These are phyloP conservation scores for Theobroma grandiflorum DNA, from an alignment of 441 rosid species.

Conservation along the genomic window DNA sequence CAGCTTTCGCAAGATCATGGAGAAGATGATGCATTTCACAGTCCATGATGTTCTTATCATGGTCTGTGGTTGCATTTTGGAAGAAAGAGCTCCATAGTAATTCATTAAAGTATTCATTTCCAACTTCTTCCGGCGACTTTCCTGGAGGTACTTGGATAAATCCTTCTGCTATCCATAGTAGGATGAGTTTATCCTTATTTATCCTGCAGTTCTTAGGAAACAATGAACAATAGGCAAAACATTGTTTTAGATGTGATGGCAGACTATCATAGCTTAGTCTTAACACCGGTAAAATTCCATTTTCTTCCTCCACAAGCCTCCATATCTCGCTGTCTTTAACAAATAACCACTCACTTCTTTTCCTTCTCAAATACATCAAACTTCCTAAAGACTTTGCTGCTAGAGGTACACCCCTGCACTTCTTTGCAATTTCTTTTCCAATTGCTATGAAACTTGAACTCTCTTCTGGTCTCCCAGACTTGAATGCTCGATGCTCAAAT, in stretches of 20 bases:
- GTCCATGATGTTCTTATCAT: neutral
- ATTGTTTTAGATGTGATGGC: conserved; percentile 45
- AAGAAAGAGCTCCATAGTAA: conserved; percentile 43
- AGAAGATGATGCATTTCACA: conserved; percentile 42
- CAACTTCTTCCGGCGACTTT: conserved; percentile 35
- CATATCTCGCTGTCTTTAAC: conserved; percentile 39
- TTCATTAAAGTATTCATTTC: conserved; percentile 38
- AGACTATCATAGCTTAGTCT: conserved; percentile 42
- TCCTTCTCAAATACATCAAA: conserved; percentile 31
- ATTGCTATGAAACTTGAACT: conserved; percentile 32
- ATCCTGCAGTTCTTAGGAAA: conserved; percentile 35
- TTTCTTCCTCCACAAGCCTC: conserved; percentile 34
- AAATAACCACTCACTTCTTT: conserved; percentile 33
- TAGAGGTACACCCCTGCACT: conserved; percentile 47
- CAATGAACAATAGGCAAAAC: conserved; percentile 46
- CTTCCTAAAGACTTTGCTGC: conserved; percentile 45
- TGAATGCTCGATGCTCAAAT: conserved; percentile 30
- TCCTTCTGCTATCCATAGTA: conserved; percentile 53
- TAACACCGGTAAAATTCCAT: conserved; percentile 41
- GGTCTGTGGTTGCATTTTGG: conserved; percentile 24
- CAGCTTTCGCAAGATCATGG: too few species aligned
- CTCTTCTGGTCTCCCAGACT: conserved; percentile 32
- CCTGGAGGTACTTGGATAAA: conserved; percentile 30
- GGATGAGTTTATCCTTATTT: conserved; percentile 31
- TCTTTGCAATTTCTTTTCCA: conserved; percentile 40